A percentile compares a stretch with the other conserved stretches of the same genome.
Evolutionary conservation across 805 yeast species (phyloP).

Genomic region (Hanseniaspora occidentalis): DNA sequence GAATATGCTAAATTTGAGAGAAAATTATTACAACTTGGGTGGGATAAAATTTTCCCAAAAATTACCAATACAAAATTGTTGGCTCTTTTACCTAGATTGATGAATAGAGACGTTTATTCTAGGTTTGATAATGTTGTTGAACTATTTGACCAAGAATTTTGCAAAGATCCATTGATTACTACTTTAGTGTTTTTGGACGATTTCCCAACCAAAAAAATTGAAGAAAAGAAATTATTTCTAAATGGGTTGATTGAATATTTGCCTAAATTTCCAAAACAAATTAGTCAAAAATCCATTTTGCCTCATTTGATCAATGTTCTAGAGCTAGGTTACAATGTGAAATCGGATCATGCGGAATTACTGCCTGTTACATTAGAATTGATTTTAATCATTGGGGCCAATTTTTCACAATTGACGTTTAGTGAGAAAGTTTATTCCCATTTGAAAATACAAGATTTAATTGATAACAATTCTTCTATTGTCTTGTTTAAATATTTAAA

Average conservation of each 20-base stretch:
- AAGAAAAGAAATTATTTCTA: slow-evolving; percentile 59
- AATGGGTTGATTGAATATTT: slow-evolving; percentile 45
- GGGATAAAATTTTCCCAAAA: slow-evolving; percentile 35
- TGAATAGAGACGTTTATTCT: slow-evolving; percentile 43
- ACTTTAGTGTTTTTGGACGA: slow-evolving; percentile 76
- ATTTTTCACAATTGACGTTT: slow-evolving; percentile 66
- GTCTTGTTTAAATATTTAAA: slow-evolving; percentile 37
- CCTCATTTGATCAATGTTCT: slow-evolving; percentile 51
- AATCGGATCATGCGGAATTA: slow-evolving; percentile 19
- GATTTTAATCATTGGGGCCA: slow-evolving; percentile 48
- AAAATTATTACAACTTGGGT: slow-evolving; percentile 28
- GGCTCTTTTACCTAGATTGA: slow-evolving; percentile 37
- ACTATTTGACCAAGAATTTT: slow-evolving; percentile 53
- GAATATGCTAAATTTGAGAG: slow-evolving; percentile 38
- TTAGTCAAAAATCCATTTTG: slow-evolving; percentile 56
- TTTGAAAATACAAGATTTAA: slow-evolving; percentile 6
- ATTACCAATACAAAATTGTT: slow-evolving; percentile 44
- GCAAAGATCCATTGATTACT: slow-evolving; percentile 44
- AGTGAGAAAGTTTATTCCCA: slow-evolving; percentile 51
- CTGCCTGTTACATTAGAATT: slow-evolving; percentile 39
- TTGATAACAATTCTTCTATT: slow-evolving; percentile 16
- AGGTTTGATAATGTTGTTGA: slow-evolving; percentile 38
- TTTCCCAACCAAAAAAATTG: slow-evolving; percentile 55
- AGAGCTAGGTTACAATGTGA: slow-evolving; percentile 22
- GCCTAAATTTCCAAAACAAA: slow-evolving; percentile 44